Evolutionary conservation across 2,329 filamentous ascomycete species (phyloP).

Genomic region (Domatiomyces globalis): DNA sequence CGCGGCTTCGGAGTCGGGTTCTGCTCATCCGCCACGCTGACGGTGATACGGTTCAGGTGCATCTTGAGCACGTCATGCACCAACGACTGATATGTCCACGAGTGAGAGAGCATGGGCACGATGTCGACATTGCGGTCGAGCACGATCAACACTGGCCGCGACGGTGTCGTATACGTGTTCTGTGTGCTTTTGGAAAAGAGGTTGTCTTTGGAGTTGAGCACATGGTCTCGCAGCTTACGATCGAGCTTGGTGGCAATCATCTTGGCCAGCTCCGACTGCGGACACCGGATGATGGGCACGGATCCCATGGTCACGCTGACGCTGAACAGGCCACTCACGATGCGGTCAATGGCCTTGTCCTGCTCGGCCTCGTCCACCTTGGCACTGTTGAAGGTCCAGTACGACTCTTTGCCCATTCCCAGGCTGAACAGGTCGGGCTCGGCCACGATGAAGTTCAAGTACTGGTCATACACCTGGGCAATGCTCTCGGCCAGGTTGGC

Average conservation of each 20-base stretch:
- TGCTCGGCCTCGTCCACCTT: conserved; percentile 81
- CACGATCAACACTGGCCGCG: conserved; percentile 78
- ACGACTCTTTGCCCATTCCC: conserved; percentile 83
- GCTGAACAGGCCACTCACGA: conserved; percentile 93
- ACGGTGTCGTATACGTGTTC: conserved; percentile 44
- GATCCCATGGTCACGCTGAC: conserved; percentile 97
- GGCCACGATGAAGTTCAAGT: conserved; percentile 90
- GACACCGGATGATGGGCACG: conserved; percentile 89
- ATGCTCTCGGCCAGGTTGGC: conserved; percentile 79
- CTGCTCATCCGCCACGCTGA: conserved; percentile 65
- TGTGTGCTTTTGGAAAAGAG: conserved; percentile 65
- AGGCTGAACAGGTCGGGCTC: conserved; percentile 93
- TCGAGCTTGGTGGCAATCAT: conserved; percentile 90
- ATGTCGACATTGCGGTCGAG: conserved; percentile 92
- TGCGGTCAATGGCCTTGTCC: conserved; percentile 72
- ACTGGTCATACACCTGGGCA: conserved; percentile 88
- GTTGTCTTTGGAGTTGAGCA: conserved; percentile 95
- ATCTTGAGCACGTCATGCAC: conserved; percentile 66
- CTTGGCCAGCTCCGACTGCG: conserved; percentile 82
- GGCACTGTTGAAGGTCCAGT: conserved; percentile 64
- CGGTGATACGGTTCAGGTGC: conserved; percentile 84
- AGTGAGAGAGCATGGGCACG: conserved; percentile 97
- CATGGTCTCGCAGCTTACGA: conserved; percentile 87
- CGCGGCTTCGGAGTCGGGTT: conserved; percentile 63
- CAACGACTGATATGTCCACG: conserved; percentile 77